phyloP scores from a whole-genome alignment of 202 grass and related monocot genomes.

The Thinopyrum obtusiflorum region DNA sequence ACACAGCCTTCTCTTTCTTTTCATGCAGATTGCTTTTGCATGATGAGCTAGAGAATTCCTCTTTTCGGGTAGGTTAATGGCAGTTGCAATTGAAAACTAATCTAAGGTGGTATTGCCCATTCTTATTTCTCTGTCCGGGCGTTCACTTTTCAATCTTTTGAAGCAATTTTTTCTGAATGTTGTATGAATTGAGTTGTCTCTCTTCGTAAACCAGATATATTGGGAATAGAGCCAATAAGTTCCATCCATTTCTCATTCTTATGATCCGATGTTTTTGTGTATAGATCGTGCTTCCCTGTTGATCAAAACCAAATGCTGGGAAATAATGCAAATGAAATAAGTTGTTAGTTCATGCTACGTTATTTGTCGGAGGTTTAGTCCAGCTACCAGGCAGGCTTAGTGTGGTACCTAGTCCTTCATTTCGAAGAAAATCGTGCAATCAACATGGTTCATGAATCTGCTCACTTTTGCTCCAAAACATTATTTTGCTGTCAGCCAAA shows the following conservation, averaged over 20 bases:
- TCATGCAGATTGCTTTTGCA: conserved; percentile 30
- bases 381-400: background rate
- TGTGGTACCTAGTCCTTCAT: background rate
- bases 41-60: conserved; percentile 68
- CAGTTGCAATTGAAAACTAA: background rate
- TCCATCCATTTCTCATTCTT: background rate
- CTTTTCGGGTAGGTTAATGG: conserved; percentile 50
- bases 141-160: background rate
- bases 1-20: conserved; percentile 12
- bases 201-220: background rate
- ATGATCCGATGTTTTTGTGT: background rate
- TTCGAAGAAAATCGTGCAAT: background rate
- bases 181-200: background rate
- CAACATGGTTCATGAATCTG: background rate
- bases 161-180: background rate
- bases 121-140: background rate
- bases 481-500: background rate
- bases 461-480: background rate
- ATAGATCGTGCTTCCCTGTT: background rate
- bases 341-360: background rate
- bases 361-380: background rate
- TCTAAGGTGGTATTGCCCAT: background rate
- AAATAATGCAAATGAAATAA: background rate
- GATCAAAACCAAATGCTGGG: background rate
- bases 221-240: background rate